phyloP scores from a whole-genome alignment of 768 basidiomycete species.

The Tricholoma terreum region DNA sequence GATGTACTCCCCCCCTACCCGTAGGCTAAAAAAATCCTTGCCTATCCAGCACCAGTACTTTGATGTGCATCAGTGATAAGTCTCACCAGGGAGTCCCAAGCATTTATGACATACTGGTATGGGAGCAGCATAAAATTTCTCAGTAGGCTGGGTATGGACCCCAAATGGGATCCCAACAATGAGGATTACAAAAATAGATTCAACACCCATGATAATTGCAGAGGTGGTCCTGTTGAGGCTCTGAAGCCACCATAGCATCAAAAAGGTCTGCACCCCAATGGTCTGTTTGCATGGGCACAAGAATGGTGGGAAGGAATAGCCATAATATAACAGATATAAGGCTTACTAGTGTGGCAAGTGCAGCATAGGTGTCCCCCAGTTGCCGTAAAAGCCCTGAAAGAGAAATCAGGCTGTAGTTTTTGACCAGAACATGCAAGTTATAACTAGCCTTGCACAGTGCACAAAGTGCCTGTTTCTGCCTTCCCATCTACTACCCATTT shows the following conservation, averaged over 20 bases:
- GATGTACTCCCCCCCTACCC: conserved; percentile 42
- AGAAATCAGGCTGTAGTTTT: background rate
- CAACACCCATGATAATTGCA: conserved; percentile 20
- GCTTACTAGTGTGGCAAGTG: conserved; percentile 39
- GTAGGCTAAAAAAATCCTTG: conserved; percentile 22
- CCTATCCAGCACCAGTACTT: conserved; percentile 48
- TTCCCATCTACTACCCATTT: too few relatives aligned
- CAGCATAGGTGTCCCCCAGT: conserved; percentile 40
- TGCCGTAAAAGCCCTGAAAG: conserved; percentile 36
- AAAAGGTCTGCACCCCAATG: conserved; percentile 41
- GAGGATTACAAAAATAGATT: conserved; percentile 36
- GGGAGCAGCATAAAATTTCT: conserved; percentile 26
- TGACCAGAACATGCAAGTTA: too few relatives aligned
- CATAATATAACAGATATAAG: background rate
- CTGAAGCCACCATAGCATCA: conserved; percentile 35
- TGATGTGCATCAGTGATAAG: background rate
- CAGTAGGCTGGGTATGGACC: conserved; percentile 13
- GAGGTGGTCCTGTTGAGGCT: conserved; percentile 21
- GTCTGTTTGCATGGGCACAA: conserved; percentile 17
- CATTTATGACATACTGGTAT: conserved; percentile 30
- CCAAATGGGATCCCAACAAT: conserved; percentile 29
- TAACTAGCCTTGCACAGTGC: too few relatives aligned
- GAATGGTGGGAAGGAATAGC: background rate
- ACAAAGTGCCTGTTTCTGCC: too few relatives aligned
- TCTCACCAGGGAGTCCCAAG: background rate